phyloP scores from a whole-genome alignment of 768 basidiomycete genomes.

The Leccinum pellstonianum region DNA sequence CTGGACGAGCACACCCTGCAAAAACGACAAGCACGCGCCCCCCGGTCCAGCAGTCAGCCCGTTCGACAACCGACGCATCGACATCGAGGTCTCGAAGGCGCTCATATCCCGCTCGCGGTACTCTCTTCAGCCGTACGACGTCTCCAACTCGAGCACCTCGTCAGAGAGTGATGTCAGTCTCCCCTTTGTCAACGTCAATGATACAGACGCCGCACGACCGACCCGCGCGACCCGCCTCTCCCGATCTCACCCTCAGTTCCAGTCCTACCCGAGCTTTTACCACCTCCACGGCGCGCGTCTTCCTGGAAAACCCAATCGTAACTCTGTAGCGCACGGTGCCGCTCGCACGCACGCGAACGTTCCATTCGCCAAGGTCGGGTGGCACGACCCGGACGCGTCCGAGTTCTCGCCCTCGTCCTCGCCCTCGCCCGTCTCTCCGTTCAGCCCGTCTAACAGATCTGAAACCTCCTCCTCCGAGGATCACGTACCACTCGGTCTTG shows the following conservation, averaged over 20 bases:
- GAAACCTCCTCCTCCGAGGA: constrained; percentile 10
- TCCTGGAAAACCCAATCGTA: neutral
- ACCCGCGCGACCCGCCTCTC: neutral
- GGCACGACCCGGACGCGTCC: constrained; percentile 19
- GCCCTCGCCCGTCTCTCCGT: constrained; percentile 12
- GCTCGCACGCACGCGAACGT: constrained; percentile 8
- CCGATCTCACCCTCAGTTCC: neutral
- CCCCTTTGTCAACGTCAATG: neutral
- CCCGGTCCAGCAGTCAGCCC: constrained; percentile 1
- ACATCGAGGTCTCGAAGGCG: constrained; percentile 14
- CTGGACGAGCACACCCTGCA: constrained; percentile 28
- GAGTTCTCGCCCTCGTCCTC: constrained; percentile 11
- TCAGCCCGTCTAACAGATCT: constrained; percentile 22
- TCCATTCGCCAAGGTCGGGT: neutral
- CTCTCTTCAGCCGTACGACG: constrained; percentile 17
- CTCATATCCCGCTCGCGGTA: constrained; percentile 21
- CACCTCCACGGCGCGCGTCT: constrained; percentile 12
- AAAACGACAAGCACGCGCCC: constrained; percentile 1
- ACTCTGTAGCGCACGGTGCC: constrained; percentile 16
- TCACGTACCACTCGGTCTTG: constrained; percentile 15
- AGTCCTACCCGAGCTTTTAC: constrained; percentile 8
- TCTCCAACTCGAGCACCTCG: constrained; percentile 3
- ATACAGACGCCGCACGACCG: neutral
- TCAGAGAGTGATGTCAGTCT: constrained; percentile 3
- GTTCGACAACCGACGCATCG: neutral